These are phyloP conservation scores for Crithidia mellificae DNA, from an alignment of 208 protist species.

Conservation along the genomic window DNA sequence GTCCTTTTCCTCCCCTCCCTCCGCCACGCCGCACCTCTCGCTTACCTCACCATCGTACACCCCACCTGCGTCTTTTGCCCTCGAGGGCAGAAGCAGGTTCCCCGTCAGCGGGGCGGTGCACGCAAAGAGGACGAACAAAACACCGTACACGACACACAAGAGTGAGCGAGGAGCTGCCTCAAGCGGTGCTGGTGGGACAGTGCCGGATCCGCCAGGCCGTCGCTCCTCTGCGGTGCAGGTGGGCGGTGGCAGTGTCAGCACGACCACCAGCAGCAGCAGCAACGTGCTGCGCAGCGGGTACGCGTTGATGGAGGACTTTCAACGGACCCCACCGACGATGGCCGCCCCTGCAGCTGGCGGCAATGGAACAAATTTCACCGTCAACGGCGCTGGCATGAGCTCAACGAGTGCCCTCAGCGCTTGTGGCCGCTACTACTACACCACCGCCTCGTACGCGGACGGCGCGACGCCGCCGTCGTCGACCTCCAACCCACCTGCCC, in stretches of 20 bases:
- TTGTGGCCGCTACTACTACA: background rate
- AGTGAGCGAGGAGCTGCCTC: background rate
- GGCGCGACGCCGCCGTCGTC: slow-evolving; percentile 2
- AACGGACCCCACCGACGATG: slow-evolving; percentile 3
- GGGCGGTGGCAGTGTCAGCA: too few species aligned
- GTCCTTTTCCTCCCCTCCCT: background rate
- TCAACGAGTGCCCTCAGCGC: background rate
- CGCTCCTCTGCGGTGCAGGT: slow-evolving; percentile 12
- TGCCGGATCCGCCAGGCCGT: background rate
- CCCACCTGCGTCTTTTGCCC: background rate
- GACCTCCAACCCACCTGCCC: slow-evolving; percentile 4
- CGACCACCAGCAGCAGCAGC: too few species aligned
- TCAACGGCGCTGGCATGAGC: background rate
- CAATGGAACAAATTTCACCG: too few species aligned
- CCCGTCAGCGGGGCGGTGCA: background rate
- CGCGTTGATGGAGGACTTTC: background rate
- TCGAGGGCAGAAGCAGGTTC: background rate
- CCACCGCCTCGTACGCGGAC: background rate
- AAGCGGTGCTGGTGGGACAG: background rate
- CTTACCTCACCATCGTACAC: background rate
- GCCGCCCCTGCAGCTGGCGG: too few species aligned
- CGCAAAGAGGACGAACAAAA: background rate
- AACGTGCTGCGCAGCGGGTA: background rate
- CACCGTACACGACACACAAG: background rate
- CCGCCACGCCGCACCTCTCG: background rate